Evolutionary conservation across 257 asterid genomes (phyloP).

Genomic region (Nyctanthes arbortristis): DNA sequence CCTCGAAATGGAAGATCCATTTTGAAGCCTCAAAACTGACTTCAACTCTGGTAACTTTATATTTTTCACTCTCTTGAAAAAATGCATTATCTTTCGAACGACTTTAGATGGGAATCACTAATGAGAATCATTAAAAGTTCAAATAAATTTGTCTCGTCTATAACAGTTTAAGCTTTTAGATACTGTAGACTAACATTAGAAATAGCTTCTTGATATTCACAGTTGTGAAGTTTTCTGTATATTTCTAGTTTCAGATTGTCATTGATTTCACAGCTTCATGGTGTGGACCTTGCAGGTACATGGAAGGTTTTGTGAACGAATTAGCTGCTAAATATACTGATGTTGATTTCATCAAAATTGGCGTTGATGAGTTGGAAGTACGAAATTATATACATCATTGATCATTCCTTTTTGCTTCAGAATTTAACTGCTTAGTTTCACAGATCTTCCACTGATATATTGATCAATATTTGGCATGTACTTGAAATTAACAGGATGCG

Average conservation of each 20-base stretch:
- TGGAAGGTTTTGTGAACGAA: constrained; percentile 53
- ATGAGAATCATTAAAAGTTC: too few species aligned
- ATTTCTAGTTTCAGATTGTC: constrained; percentile 57
- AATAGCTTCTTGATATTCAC: too few species aligned
- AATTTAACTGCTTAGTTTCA: not conserved
- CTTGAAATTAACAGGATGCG: constrained; percentile 43
- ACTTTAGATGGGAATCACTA: not conserved
- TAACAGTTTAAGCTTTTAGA: not conserved
- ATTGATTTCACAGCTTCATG: constrained; percentile 72
- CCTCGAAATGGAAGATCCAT: constrained; percentile 57
- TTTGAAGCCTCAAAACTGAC: constrained; percentile 54
- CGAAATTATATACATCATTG: too few species aligned
- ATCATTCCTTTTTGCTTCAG: not conserved
- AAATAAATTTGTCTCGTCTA: too few species aligned
- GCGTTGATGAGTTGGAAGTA: constrained; percentile 65
- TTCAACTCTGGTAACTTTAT: constrained; percentile 52
- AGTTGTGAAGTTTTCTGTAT: too few species aligned
- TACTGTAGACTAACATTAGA: too few species aligned
- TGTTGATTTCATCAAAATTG: constrained; percentile 75
- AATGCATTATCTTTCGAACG: not conserved
- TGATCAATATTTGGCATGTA: not conserved
- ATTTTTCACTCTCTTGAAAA: not conserved
- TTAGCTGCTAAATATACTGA: constrained; percentile 56
- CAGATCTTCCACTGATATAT: not conserved
- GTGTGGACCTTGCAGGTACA: constrained; percentile 68